Evolutionary conservation across 306 rosid genomes (phyloP).

Genomic region (Lablab purpureus): DNA sequence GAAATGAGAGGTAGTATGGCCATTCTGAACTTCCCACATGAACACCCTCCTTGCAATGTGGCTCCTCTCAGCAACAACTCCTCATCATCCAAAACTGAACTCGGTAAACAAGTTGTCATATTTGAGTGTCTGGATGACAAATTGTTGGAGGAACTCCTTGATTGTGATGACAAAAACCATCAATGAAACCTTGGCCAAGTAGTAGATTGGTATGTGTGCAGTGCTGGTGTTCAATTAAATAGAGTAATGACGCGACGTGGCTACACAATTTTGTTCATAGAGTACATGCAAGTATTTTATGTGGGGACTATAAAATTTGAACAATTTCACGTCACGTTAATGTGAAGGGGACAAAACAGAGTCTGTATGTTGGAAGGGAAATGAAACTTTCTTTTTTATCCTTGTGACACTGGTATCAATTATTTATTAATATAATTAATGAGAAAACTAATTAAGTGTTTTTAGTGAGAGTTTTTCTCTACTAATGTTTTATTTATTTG

Average conservation of each 20-base stretch:
- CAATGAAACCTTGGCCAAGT: background rate
- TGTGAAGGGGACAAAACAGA: background rate
- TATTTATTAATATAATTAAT: too few species aligned
- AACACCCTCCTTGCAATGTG: slow-evolving; percentile 44
- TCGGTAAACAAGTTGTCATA: slow-evolving; percentile 55
- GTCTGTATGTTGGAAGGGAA: background rate
- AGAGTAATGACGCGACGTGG: background rate
- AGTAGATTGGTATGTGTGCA: background rate
- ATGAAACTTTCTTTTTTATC: background rate
- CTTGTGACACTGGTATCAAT: too few species aligned
- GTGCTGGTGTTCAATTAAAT: background rate
- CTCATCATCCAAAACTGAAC: slow-evolving; percentile 35
- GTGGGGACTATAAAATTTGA: background rate
- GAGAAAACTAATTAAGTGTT: too few species aligned
- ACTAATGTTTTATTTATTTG: too few species aligned
- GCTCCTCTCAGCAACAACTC: slow-evolving; percentile 24
- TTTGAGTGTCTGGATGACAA: slow-evolving; percentile 74
- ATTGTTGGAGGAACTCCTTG: slow-evolving; percentile 75
- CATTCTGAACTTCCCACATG: slow-evolving; percentile 74
- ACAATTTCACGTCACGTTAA: background rate
- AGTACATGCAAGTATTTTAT: background rate
- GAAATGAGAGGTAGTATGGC: slow-evolving; percentile 72
- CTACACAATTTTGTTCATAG: slow-evolving; percentile 6
- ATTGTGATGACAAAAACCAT: slow-evolving; percentile 40
- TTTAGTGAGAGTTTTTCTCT: too few species aligned